A percentile compares a stretch with the other conserved stretches of the same genome.
Conservation (phyloP, 768 basidiomycete genomes). For the Terana coerulea region DNA sequence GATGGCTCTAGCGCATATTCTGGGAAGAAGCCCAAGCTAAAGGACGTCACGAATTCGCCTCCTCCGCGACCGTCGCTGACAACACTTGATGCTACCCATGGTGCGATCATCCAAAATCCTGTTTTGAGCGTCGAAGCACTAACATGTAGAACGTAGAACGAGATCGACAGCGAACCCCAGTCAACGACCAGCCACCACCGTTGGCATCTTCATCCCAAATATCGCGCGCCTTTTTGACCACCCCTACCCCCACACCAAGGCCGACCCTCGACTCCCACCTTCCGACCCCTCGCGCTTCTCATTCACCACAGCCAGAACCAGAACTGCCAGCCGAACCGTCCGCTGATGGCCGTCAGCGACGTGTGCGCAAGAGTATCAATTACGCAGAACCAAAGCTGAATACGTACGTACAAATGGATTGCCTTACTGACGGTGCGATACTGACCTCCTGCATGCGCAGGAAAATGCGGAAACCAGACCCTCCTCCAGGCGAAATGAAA, state of each 20-base stretch:
- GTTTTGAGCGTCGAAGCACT: slow-evolving; percentile 5
- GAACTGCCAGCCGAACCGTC: slow-evolving; percentile 26
- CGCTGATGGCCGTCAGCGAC: slow-evolving; percentile 43
- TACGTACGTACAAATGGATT: slow-evolving; percentile 71
- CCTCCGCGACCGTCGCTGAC: slow-evolving; percentile 32
- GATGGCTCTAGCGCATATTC: slow-evolving; percentile 20
- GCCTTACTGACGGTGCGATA: no score
- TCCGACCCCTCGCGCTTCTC: slow-evolving; percentile 49
- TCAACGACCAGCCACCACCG: slow-evolving; percentile 27
- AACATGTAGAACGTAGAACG: slow-evolving; percentile 27
- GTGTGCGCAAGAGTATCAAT: slow-evolving; percentile 75
- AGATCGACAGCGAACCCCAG: slow-evolving; percentile 34
- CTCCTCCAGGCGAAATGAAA: slow-evolving; percentile 36
- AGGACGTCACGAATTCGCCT: slow-evolving; percentile 63
- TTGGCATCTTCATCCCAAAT: slow-evolving; percentile 31
- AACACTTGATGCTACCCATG: slow-evolving; percentile 34
- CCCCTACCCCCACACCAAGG: slow-evolving; percentile 40
- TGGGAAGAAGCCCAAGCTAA: slow-evolving; percentile 47
- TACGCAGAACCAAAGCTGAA: slow-evolving; percentile 88
- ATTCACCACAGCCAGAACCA: slow-evolving; percentile 36
- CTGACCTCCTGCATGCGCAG: slow-evolving; percentile 35
- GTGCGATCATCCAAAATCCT: slow-evolving; percentile 25
- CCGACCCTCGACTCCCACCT: slow-evolving; percentile 29
- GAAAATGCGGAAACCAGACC: slow-evolving; percentile 88
- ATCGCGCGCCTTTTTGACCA: slow-evolving; percentile 38